phyloP scores from a whole-genome alignment of 1,284 basidiomycete genomes.

The Peniophora sp. region DNA sequence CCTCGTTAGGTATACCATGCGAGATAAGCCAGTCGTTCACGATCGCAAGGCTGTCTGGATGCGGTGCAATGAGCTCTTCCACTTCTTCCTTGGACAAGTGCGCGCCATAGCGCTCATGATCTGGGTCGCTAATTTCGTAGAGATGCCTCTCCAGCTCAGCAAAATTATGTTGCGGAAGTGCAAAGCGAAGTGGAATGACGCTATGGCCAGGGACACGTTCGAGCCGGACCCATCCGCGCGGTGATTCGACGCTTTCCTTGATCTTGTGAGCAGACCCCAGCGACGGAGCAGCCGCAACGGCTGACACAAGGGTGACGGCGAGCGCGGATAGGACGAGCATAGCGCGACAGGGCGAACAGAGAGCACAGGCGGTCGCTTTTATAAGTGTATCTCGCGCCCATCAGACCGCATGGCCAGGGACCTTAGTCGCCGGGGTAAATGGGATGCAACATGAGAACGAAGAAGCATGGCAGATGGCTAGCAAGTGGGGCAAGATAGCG shows the following conservation, averaged over 20 bases:
- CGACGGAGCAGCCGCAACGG: background rate
- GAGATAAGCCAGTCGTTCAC: conserved; percentile 56
- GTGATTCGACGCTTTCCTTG: conserved; percentile 31
- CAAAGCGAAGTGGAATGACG: conserved; percentile 51
- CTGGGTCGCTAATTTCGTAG: conserved; percentile 51
- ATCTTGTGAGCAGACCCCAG: conserved; percentile 9
- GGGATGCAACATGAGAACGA: no score
- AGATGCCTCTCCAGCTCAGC: conserved; percentile 49
- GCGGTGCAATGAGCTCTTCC: conserved; percentile 52
- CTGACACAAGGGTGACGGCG: background rate
- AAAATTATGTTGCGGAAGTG: conserved; percentile 58
- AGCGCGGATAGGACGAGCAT: background rate
- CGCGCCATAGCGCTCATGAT: conserved; percentile 42
- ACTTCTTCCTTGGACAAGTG: conserved; percentile 61
- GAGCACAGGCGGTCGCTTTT: no score
- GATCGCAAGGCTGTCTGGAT: conserved; percentile 38
- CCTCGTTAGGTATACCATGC: conserved; percentile 42
- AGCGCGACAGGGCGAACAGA: background rate
- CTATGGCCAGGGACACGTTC: conserved; percentile 37
- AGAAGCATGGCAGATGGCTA: no score
- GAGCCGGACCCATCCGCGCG: conserved; percentile 43
- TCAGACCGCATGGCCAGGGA: no score
- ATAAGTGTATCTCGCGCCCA: no score
- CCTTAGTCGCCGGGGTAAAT: no score
- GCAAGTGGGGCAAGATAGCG: no score